These are phyloP conservation scores for Pichia insulana DNA, from an alignment of 805 yeast species.

Conservation along the genomic window DNA sequence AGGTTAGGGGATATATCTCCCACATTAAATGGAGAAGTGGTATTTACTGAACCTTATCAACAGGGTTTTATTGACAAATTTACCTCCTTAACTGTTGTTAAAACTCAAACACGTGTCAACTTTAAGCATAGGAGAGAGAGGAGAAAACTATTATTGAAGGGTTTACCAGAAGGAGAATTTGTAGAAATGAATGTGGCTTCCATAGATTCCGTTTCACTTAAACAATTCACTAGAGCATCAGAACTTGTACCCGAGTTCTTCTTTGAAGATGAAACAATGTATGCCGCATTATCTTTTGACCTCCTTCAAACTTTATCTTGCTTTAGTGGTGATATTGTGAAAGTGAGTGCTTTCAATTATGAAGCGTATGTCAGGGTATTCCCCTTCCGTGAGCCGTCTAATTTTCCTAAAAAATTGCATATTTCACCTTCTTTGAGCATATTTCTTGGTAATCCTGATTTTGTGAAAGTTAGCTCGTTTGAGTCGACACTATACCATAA, in stretches of 20 bases:
- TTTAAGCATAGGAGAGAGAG: neutral
- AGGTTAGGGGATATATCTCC: constrained; percentile 37
- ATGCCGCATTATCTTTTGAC: constrained; percentile 37
- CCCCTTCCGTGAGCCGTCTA: constrained; percentile 59
- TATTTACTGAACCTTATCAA: constrained; percentile 62
- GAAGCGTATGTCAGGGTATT: constrained; percentile 35
- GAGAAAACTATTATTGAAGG: neutral
- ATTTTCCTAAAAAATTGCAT: constrained; percentile 35
- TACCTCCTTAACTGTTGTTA: constrained; percentile 50
- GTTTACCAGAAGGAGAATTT: neutral
- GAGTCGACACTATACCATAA: constrained; percentile 17
- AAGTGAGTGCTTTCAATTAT: constrained; percentile 10
- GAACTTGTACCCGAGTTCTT: constrained; percentile 14
- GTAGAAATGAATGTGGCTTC: neutral
- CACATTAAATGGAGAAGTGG: constrained; percentile 39
- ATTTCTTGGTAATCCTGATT: constrained; percentile 29
- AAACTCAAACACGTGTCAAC: constrained; percentile 12
- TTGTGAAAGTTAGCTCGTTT: constrained; percentile 2
- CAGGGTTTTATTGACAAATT: constrained; percentile 48
- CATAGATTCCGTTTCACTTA: constrained; percentile 8
- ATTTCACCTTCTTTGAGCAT: constrained; percentile 54
- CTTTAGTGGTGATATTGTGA: constrained; percentile 61
- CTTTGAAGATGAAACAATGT: constrained; percentile 38
- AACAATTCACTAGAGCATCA: constrained; percentile 14
- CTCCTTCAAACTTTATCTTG: constrained; percentile 51